Base-by-base conservation (phyloP, 163 green algal species). In the Chlorella variabilis region DNA sequence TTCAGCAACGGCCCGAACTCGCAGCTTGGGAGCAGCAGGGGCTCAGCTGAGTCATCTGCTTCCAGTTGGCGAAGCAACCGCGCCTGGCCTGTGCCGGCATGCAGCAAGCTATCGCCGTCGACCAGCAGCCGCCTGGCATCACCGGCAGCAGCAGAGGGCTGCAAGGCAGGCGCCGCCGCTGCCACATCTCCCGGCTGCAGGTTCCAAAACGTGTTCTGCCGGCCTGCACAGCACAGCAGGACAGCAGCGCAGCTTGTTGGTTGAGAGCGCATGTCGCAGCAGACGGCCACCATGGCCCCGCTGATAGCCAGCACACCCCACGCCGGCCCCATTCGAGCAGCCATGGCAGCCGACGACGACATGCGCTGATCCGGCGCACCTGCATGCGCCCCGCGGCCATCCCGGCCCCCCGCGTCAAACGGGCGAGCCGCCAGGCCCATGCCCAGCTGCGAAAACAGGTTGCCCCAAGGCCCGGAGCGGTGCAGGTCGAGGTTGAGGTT, bases 121-220 rank as follows among this genome's bases (percentile, higher is more conserved):
- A 4, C 54, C 20, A 62, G 54, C 54, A 62, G n/a, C n/a, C n/a
- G n/a, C n/a, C n/a, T n/a, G n/a, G n/a, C n/a, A n/a, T n/a, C n/a
- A n/a, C n/a, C 54, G 5, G 20, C 13, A n/a, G 54, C 9, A 8
- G 54, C 54, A n/a, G 25, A 11, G 17, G 29, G 27, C 29, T 38
- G n/a, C 6, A 11, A 27, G 27, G 27, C n/a, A 4, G 59, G 27
- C 38, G 59, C 59, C 9, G 59, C n/a, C 18, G 27, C 59, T n/a
- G n/a, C n/a, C n/a, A n/a, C n/a, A n/a, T 38, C 59, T 39, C 59
- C 59, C 29, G 59, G 20, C n/a, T 13, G 29, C 59, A 67, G 59
- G 59, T 67, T 67, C 59, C 59, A 67, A 38, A 67, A 67, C n/a
- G 59, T 67, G 59, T 38, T 67, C 18, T 39, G 59, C 59, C 59